Evolutionary conservation across 371 early-diverging fungal genomes (phyloP).

Genomic region (Globomyces sp.): DNA sequence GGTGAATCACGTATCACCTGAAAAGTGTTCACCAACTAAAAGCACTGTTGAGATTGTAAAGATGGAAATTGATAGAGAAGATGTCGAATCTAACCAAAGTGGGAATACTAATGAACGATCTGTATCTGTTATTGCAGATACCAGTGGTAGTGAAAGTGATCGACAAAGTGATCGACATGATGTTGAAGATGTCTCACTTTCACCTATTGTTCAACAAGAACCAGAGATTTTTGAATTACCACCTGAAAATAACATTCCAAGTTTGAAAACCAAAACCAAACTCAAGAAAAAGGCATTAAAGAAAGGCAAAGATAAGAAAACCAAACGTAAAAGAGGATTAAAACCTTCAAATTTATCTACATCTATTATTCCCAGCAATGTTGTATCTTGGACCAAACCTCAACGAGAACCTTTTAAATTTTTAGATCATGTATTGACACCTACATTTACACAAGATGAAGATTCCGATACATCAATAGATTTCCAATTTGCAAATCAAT

Average conservation of each 20-base stretch:
- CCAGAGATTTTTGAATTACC: neutral
- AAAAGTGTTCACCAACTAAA: no score
- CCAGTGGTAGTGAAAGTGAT: constrained; percentile 4
- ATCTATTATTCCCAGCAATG: neutral
- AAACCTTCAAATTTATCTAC: constrained; percentile 7
- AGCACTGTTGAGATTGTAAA: no score
- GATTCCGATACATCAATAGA: constrained; percentile 8
- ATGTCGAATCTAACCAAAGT: no score
- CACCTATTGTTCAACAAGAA: constrained; percentile 1
- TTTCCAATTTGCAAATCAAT: neutral
- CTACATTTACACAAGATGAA: neutral
- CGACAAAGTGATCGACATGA: neutral
- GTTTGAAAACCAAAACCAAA: neutral
- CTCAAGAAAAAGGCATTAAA: neutral
- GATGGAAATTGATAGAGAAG: no score
- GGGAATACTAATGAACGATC: no score
- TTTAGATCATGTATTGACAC: neutral
- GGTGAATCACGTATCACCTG: no score
- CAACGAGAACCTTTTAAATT: neutral
- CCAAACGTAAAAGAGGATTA: neutral
- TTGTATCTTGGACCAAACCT: constrained; percentile 3
- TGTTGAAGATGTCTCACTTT: neutral
- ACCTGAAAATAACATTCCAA: neutral
- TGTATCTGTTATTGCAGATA: neutral
- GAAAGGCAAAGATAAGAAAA: constrained; percentile 5